Evolutionary conservation across 495 filamentous ascomycete species (phyloP).

Genomic region (Neurospora sp.): DNA sequence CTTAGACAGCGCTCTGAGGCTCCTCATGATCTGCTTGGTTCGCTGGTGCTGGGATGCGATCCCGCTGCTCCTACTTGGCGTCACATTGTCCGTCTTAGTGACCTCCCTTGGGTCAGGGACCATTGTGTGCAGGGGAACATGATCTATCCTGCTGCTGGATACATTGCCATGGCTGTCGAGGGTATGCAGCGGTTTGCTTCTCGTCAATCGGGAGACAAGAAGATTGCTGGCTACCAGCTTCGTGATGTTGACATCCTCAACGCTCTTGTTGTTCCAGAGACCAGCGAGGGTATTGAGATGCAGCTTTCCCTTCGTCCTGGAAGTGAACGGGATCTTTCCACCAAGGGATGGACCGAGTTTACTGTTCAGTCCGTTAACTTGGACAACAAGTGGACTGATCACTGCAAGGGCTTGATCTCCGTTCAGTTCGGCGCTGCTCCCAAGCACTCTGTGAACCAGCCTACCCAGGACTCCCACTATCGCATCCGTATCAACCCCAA

Average conservation of each 20-base stretch:
- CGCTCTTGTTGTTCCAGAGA: slow-evolving; percentile 33
- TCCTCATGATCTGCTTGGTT: slow-evolving; percentile 42
- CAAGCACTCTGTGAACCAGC: neutral
- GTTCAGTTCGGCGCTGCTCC: slow-evolving; percentile 10
- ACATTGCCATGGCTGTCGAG: slow-evolving; percentile 43
- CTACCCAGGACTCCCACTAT: slow-evolving; percentile 12
- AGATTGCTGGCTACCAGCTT: slow-evolving; percentile 20
- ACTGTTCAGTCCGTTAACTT: slow-evolving; percentile 35
- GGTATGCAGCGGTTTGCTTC: slow-evolving; percentile 15
- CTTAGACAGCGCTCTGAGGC: slow-evolving; percentile 24
- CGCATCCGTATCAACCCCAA: slow-evolving; percentile 10
- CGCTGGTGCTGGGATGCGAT: slow-evolving; percentile 19
- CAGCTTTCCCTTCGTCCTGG: slow-evolving; percentile 33
- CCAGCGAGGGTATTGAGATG: slow-evolving; percentile 25
- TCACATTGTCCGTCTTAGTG: slow-evolving; percentile 26
- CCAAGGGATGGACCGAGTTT: slow-evolving; percentile 26
- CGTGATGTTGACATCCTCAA: slow-evolving; percentile 32
- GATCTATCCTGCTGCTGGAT: slow-evolving; percentile 47
- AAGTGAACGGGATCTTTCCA: slow-evolving; percentile 25
- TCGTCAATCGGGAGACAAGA: neutral
- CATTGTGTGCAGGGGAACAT: slow-evolving; percentile 30
- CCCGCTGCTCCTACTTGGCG: slow-evolving; percentile 31
- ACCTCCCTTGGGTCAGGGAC: slow-evolving; percentile 40
- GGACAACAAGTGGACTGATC: slow-evolving; percentile 30
- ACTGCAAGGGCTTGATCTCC: slow-evolving; percentile 23